A percentile compares a stretch with the other conserved stretches of the same genome.
phyloP scores from a whole-genome alignment of 208 protist genomes.

The Angomonas ambiguus region DNA sequence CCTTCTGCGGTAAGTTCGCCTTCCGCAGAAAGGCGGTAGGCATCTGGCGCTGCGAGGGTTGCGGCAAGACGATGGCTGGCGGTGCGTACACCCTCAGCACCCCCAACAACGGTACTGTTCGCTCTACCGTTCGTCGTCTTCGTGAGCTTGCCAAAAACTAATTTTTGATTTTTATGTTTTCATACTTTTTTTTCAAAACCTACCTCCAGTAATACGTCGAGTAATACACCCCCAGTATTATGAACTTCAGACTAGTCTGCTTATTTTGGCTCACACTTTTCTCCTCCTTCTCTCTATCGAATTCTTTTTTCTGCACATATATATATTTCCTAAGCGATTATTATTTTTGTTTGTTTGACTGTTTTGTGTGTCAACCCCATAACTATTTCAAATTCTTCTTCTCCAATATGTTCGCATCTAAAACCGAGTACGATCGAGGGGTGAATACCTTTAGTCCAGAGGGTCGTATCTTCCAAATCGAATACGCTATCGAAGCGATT shows the following conservation, averaged over 20 bases:
- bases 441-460: conserved; percentile 99
- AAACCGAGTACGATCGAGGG: conserved; percentile 97
- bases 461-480: conserved; percentile 98
- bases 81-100: conserved; percentile 96
- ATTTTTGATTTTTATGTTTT: conserved; percentile 11
- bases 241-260: background rate
- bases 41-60: conserved; percentile 98
- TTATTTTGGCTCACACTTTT: background rate
- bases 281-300: conserved; percentile 3
- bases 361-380: conserved; percentile 12
- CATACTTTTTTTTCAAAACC: background rate
- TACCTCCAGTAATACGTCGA: background rate
- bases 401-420: conserved; percentile 85
- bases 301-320: conserved; percentile 11
- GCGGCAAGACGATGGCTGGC: conserved; percentile 96
- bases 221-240: background rate
- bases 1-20: conserved; percentile 98
- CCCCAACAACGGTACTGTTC: conserved; percentile 95
- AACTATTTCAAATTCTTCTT: conserved; percentile 16
- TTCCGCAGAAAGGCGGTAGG: conserved; percentile 97
- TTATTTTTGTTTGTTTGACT: conserved; percentile 22
- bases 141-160: conserved; percentile 90
- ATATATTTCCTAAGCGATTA: background rate
- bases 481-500: conserved; percentile 91
- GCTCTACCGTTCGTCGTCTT: conserved; percentile 97